Conservation (phyloP, 1,284 basidiomycete genomes). For the Cryptococcus sp. region DNA sequence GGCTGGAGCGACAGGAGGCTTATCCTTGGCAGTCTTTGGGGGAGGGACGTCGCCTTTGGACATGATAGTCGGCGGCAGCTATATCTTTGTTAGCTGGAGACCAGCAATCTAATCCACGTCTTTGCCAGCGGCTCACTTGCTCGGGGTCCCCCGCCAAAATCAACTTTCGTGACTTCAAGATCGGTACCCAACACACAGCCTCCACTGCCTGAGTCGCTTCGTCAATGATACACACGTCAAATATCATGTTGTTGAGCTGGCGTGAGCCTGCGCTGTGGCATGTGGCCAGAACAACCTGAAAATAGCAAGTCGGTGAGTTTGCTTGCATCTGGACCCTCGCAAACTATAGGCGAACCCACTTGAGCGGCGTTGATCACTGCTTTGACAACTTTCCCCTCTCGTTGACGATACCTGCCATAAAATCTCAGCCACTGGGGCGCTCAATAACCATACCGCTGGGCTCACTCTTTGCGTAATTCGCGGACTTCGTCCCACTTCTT, state of each 20-base stretch:
- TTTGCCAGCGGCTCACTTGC: constrained; percentile 53
- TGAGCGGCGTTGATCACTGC: constrained; percentile 74
- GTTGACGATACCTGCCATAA: constrained; percentile 67
- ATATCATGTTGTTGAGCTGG: constrained; percentile 69
- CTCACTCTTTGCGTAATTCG: constrained; percentile 83
- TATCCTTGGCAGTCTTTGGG: constrained; percentile 5
- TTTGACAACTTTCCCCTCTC: constrained; percentile 77
- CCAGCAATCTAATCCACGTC: background rate
- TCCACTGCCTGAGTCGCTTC: constrained; percentile 97
- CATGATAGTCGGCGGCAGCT: constrained; percentile 85
- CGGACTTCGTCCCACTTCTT: constrained; percentile 90
- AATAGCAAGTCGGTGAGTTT: background rate
- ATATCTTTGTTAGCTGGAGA: constrained; percentile 4
- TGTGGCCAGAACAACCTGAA: constrained; percentile 82
- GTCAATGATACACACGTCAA: constrained; percentile 91
- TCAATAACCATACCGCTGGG: constrained; percentile 2
- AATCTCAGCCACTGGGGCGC: background rate
- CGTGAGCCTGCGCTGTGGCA: constrained; percentile 85
- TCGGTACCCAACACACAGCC: constrained; percentile 93
- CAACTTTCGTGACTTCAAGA: constrained; percentile 77
- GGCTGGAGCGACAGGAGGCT: background rate
- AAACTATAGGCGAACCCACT: constrained; percentile 46
- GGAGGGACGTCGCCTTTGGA: constrained; percentile 50
- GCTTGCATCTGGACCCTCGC: background rate
- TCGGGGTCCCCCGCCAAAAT: constrained; percentile 86